Evolutionary conservation across 805 yeast genomes (phyloP).

Genomic region (Candida maris): DNA sequence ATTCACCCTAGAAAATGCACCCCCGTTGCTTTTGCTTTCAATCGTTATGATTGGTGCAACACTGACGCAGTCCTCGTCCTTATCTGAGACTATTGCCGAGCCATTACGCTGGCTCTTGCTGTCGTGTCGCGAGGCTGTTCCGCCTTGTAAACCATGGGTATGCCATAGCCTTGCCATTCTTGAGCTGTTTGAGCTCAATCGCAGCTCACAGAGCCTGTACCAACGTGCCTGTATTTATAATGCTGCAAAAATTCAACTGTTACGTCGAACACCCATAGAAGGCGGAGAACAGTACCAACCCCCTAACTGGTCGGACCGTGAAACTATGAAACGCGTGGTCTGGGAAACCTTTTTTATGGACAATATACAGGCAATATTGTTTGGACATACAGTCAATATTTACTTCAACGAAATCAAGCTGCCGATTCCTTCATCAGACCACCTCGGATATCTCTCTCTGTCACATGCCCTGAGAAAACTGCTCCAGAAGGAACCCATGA

Average conservation of each 20-base stretch:
- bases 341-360: constrained; percentile 75
- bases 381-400: constrained; percentile 58
- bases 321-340: constrained; percentile 68
- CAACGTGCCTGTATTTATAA: constrained; percentile 51
- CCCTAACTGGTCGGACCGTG: constrained; percentile 65
- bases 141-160: constrained; percentile 49
- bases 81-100: constrained; percentile 31
- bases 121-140: constrained; percentile 40
- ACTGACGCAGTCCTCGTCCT: constrained; percentile 8
- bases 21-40: constrained; percentile 49
- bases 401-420: constrained; percentile 52
- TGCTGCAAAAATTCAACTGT: constrained; percentile 48
- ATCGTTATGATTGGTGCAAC: constrained; percentile 57
- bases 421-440: constrained; percentile 56
- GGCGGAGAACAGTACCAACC: constrained; percentile 40
- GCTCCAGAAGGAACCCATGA: constrained; percentile 41
- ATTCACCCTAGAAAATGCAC: constrained; percentile 47
- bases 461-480: constrained; percentile 30
- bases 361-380: constrained; percentile 66
- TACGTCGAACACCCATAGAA: constrained; percentile 44
- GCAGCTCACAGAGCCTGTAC: constrained; percentile 40
- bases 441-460: constrained; percentile 31
- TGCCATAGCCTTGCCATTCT: constrained; percentile 44
- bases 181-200: constrained; percentile 47
- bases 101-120: constrained; percentile 45